Percentiles rank a stretch among this genome's conserved stretches.
phyloP scores from a whole-genome alignment of 805 yeast species.

The Spathaspora gorwiae region DNA sequence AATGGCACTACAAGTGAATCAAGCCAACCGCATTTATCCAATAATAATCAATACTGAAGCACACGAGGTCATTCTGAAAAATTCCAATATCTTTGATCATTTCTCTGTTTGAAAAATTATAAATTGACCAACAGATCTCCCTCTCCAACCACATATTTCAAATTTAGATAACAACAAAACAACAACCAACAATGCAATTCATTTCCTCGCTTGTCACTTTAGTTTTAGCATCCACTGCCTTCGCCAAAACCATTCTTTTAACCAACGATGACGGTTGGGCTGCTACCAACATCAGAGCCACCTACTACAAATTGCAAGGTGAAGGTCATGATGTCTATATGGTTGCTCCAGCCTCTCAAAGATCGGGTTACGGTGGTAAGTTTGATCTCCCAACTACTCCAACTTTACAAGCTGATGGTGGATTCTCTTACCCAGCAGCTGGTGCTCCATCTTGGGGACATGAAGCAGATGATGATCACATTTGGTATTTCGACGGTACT shows the following conservation, averaged over 20 bases:
- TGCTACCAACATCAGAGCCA: constrained; percentile 52
- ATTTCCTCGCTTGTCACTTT: constrained; percentile 55
- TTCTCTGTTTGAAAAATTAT: neutral
- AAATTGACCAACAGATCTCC: neutral
- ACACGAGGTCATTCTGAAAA: neutral
- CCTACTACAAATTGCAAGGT: constrained; percentile 42
- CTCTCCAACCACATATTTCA: neutral
- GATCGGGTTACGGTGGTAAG: constrained; percentile 55
- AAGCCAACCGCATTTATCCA: neutral
- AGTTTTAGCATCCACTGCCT: constrained; percentile 23
- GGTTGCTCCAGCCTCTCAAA: constrained; percentile 50
- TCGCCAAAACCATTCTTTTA: constrained; percentile 22
- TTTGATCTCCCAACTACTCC: constrained; percentile 39
- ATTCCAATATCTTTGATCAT: neutral
- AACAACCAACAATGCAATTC: constrained; percentile 35
- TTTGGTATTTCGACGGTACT: constrained; percentile 55
- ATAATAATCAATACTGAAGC: too few relatives aligned
- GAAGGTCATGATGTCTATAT: constrained; percentile 47
- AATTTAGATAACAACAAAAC: neutral
- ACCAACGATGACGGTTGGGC: constrained; percentile 59
- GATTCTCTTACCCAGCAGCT: constrained; percentile 41
- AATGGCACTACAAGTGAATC: neutral
- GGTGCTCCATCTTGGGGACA: constrained; percentile 57
- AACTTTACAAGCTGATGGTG: constrained; percentile 41
- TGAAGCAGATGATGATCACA: constrained; percentile 32